Evolutionary conservation across 208 protist genomes (phyloP).

Genomic region (Acanthamoeba castellanii): DNA sequence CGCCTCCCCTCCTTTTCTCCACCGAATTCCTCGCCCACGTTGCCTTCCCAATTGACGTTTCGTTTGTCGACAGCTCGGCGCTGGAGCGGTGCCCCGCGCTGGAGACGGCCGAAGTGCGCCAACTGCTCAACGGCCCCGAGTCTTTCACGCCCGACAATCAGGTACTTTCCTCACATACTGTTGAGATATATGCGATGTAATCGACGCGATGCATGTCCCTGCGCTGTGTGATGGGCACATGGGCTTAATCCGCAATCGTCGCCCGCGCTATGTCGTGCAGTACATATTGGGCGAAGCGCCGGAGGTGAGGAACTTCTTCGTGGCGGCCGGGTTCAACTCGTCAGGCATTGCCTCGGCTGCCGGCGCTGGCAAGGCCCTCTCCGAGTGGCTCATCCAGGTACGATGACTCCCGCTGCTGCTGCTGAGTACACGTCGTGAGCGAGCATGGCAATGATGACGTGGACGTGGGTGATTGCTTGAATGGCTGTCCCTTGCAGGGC

Average conservation of each 20-base stretch:
- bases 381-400: conserved; percentile 11
- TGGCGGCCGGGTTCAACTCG: conserved; percentile 18
- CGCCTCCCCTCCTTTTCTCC: background rate
- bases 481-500: background rate
- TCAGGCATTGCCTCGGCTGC: background rate
- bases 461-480: background rate
- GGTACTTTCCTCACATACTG: background rate
- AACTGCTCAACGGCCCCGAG: background rate
- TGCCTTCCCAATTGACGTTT: too few species aligned
- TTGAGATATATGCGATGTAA: too few species aligned
- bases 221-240: too few species aligned
- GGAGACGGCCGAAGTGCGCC: background rate
- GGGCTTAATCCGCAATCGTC: background rate
- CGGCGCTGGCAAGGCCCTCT: conserved; percentile 5
- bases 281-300: conserved; percentile 5
- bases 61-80: background rate
- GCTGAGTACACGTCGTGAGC: too few species aligned
- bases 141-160: conserved; percentile 31
- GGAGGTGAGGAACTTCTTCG: background rate
- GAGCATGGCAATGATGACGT: background rate
- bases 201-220: too few species aligned
- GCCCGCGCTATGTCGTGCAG: background rate
- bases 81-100: conserved; percentile 5
- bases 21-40: background rate
- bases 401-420: background rate